A percentile compares a stretch with the other conserved stretches of the same genome.
Conservation (phyloP, 495 filamentous ascomycete species). For the Trichoderma reesei region DNA sequence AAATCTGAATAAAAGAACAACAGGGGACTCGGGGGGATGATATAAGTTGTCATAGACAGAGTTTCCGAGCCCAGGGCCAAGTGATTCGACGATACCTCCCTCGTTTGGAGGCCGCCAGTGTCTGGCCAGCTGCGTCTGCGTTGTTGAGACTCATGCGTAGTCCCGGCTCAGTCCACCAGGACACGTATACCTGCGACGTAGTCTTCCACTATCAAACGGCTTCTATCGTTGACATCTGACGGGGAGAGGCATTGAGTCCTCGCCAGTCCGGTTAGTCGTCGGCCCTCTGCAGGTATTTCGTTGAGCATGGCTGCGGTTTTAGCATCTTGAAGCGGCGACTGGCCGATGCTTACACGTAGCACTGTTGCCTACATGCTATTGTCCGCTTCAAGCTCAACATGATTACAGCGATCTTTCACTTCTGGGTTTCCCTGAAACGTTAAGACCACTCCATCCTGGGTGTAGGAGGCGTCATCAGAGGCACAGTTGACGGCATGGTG, state of each 20-base stretch:
- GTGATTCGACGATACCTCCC: neutral
- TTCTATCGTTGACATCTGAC: neutral
- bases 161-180: neutral
- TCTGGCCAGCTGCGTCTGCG: neutral
- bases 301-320: too few species aligned
- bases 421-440: too few species aligned
- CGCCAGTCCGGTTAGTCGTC: neutral
- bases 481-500: too few species aligned
- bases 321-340: neutral
- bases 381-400: too few species aligned
- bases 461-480: too few species aligned
- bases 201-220: neutral
- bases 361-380: too few species aligned
- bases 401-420: too few species aligned
- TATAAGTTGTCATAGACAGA: too few species aligned
- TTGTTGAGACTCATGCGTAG: neutral
- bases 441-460: too few species aligned
- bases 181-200: neutral
- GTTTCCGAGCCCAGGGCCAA: too few species aligned
- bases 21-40: neutral
- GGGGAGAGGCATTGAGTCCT: neutral
- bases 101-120: neutral
- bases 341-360: too few species aligned
- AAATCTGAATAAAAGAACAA: neutral
- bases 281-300: neutral